Evolutionary conservation across 805 yeast species (phyloP).

Genomic region (Kuraishia capsulata): DNA sequence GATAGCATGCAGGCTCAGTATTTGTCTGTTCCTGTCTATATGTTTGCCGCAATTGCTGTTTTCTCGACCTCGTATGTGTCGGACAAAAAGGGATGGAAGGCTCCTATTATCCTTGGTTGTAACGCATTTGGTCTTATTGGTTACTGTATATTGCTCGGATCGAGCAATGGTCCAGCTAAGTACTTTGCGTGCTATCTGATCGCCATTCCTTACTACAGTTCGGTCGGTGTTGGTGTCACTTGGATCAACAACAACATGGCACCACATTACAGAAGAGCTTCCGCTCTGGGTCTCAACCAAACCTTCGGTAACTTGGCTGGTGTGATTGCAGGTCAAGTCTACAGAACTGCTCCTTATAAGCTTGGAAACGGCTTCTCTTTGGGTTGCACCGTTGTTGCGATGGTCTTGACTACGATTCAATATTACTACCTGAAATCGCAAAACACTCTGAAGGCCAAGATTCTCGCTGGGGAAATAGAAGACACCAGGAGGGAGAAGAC

Average conservation of each 20-base stretch:
- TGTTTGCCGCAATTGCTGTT: conserved; percentile 21
- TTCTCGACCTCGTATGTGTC: conserved; percentile 5
- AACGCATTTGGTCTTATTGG: conserved; percentile 21
- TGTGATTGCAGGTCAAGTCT: conserved; percentile 33
- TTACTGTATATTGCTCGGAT: conserved; percentile 21
- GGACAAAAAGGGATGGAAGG: conserved; percentile 19
- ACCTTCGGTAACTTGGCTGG: conserved; percentile 37
- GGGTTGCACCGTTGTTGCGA: conserved; percentile 15
- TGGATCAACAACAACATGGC: conserved; percentile 36
- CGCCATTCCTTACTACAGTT: conserved; percentile 24
- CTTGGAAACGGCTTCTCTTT: conserved; percentile 31
- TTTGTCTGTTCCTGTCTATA: conserved; percentile 29
- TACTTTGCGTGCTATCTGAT: conserved; percentile 28
- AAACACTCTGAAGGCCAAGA: not conserved
- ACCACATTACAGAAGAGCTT: conserved; percentile 31
- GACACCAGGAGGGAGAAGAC: not conserved
- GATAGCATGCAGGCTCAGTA: conserved; percentile 24
- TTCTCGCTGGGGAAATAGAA: not conserved
- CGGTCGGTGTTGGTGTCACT: conserved; percentile 28
- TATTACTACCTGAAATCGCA: not conserved
- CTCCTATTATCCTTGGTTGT: conserved; percentile 20
- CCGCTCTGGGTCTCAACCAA: conserved; percentile 32
- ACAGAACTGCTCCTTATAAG: conserved; percentile 26
- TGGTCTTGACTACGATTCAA: not conserved
- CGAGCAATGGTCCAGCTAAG: conserved; percentile 19